These are phyloP conservation scores for Lobosporangium transversale DNA, from an alignment of 192 early-diverging fungal species.

Conservation along the genomic window DNA sequence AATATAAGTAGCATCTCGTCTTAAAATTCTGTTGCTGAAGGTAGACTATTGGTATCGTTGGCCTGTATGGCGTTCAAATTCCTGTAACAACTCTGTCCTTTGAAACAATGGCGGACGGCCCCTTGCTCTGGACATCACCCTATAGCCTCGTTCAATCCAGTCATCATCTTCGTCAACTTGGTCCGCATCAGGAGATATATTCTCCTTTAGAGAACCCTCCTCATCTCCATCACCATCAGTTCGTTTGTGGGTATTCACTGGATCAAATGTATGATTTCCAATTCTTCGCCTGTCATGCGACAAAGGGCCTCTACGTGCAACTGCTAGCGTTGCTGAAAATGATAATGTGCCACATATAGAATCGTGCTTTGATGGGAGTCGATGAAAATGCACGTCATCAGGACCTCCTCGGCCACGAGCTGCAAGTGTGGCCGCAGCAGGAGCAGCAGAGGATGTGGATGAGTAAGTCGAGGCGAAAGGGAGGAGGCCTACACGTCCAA, in stretches of 20 bases:
- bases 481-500: not conserved
- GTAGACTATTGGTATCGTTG: not conserved
- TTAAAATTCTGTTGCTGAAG: too few species aligned
- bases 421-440: slow-evolving; percentile 14
- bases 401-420: slow-evolving; percentile 15
- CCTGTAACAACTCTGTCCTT: slow-evolving; percentile 16
- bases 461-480: not conserved
- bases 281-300: slow-evolving; percentile 17
- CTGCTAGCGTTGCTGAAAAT: slow-evolving; percentile 26
- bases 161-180: slow-evolving; percentile 16
- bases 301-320: slow-evolving; percentile 8
- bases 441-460: not conserved
- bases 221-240: not conserved
- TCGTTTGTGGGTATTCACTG: not conserved
- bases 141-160: slow-evolving; percentile 33
- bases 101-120: slow-evolving; percentile 21
- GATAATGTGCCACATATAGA: slow-evolving; percentile 2
- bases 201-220: not conserved
- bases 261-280: slow-evolving; percentile 28
- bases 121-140: slow-evolving; percentile 12
- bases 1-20: too few species aligned
- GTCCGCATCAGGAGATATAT: not conserved
- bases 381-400: not conserved
- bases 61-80: slow-evolving; percentile 15
- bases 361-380: not conserved